Base-by-base conservation (phyloP, 352 stramenopile genomes). In the Peronospora belbahrii region DNA sequence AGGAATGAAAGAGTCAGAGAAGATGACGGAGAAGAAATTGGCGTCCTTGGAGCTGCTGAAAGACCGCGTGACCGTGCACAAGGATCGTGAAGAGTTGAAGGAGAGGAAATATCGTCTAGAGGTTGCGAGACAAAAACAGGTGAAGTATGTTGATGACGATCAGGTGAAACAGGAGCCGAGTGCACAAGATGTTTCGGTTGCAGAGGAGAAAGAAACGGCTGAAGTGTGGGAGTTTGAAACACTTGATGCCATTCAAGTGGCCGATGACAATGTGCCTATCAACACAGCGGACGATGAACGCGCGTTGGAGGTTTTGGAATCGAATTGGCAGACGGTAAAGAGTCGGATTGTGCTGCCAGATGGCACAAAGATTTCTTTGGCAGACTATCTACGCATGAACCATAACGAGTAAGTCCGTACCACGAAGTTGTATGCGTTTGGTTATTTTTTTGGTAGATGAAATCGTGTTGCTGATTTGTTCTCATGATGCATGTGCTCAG, bases 341-440 rank as follows among this genome's bases (percentile, higher is more conserved):
- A 81, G 55, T 6, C 56, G 74, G n/a, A 51, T 89, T 24, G 66
- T 85, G 42, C 51, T 89, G n/a, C 42, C 70, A 0, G 77, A 85
- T 18, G 68, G 74, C 15, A 85, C 73, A 2, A 59, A 54, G 15
- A 41, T 87, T 22, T 71, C 72, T 36, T 58, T 89, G 0, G 50
- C 64, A 6, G 74, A 84, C 17, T 89, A 85, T 45, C 37, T 89
- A 17, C 74, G 73, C 35, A 66, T 84, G 60, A 50, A 70, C 22
- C 65, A 67, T 45, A 51, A 48, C 20, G 47, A 60, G 17, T 41
- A 48, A 52, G n/a, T 33, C 2, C 20, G 52, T 28, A 64, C 49
- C 44, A 81, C 76, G 59, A 83, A 52, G 69, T 81, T 80, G 62
- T 68, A 57, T 42, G 52, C 60, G 41, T 17, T 63, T 60, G n/a